Base-by-base conservation (phyloP, 1,284 basidiomycete species). In the Boletus mariae region DNA sequence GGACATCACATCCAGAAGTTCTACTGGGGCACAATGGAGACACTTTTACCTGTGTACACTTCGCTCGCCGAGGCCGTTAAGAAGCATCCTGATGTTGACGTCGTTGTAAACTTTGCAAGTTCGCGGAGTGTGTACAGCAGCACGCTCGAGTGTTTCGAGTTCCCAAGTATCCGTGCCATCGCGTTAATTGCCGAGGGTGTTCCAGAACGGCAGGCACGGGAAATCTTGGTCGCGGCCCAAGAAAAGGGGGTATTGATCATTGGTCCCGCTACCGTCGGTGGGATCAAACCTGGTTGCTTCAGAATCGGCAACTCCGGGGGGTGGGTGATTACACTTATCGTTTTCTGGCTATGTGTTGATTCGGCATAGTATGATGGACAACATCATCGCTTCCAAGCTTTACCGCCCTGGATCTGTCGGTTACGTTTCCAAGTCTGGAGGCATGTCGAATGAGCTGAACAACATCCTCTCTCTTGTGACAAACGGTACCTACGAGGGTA, bases 401-500 rank as follows among this genome's bases (percentile, higher is more conserved):
- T 99, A 98, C 85, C 93, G 95, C 67, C 78, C 95, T 45, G 97
- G 96, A 57, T 95, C 94, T 23, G 92, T 99, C 65, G 96, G 94
- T 69, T 98, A 98, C 76, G 96, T 99, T 71, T 98, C 94, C 75
- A 99, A 99, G 80, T 98, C 96, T 12, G 96, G 96, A 63, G 96
- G 97, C 73, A 99, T 99, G 97, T 99, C 96, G 64, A 99, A 99
- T 80, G 97, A 99, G 77, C 81, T 99, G 65, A 98, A 99, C 90
- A 99, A 98, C 82, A 99, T 99, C 71, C 87, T 99, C 60, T 95
- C 94, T 45, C 84, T 97, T 71, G 88, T 92, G 71, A 98, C 95
- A 71, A 95, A 99, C 78, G 97, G 96, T 67, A 97, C 94, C 59
- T 99, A 98, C 78, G 96, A 99, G 81, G 96, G 96, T 82, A 96